These are phyloP conservation scores for Kwoniella sp. DNA, from an alignment of 768 basidiomycete genomes.

Conservation along the genomic window DNA sequence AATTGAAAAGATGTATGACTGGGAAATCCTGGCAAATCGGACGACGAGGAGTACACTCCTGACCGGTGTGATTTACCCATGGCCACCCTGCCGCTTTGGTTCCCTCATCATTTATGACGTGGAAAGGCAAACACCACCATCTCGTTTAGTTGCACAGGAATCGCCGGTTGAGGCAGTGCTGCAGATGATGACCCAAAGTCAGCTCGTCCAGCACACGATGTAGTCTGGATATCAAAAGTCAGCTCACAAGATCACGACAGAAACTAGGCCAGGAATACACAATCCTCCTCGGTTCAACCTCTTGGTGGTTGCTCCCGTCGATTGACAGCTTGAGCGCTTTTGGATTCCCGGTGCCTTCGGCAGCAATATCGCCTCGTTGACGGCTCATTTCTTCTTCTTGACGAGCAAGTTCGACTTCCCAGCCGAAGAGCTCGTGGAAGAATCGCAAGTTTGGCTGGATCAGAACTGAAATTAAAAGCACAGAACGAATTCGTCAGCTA, in stretches of 20 bases:
- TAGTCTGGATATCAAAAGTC: background rate
- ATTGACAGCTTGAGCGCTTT: background rate
- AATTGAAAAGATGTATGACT: no score
- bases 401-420: conserved; percentile 84
- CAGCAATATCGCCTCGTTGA: background rate
- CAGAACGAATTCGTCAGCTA: background rate
- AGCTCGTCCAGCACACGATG: background rate
- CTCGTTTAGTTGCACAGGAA: conserved; percentile 46
- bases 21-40: no score
- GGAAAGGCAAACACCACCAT: no score
- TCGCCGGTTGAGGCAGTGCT: conserved; percentile 50
- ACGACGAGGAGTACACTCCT: no score
- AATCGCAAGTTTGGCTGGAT: conserved; percentile 97
- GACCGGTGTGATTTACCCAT: no score
- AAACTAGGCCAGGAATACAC: conserved; percentile 53
- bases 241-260: conserved; percentile 53
- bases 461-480: conserved; percentile 61
- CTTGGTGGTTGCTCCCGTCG: background rate
- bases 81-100: no score
- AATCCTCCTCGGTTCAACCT: conserved; percentile 29
- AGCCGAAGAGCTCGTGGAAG: conserved; percentile 89
- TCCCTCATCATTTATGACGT: no score
- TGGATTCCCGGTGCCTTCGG: conserved; percentile 6
- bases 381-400: conserved; percentile 30
- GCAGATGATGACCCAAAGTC: conserved; percentile 4